Conservation (phyloP, 2,329 filamentous ascomycete species). For the Aspergillus puulaauensis region DNA sequence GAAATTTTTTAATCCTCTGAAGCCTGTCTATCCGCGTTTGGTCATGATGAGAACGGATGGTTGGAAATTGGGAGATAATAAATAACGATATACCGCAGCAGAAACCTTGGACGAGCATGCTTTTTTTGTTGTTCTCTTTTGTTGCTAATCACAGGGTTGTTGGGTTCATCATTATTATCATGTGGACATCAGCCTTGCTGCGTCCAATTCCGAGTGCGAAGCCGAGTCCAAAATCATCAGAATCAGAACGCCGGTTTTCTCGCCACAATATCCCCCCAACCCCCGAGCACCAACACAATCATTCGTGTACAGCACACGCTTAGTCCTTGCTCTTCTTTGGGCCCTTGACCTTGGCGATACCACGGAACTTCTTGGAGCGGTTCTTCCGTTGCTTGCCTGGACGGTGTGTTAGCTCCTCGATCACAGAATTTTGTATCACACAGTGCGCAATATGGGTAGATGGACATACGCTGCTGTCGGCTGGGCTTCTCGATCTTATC, state of each 20-base stretch:
- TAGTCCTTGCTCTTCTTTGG: constrained; percentile 89
- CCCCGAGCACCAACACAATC: constrained; percentile 29
- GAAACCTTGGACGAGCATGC: constrained; percentile 9
- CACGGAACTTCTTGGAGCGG: constrained; percentile 96
- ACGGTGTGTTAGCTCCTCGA: constrained; percentile 11
- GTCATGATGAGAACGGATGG: background rate
- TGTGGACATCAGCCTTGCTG: constrained; percentile 7
- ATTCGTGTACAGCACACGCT: constrained; percentile 38
- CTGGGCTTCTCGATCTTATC: constrained; percentile 95
- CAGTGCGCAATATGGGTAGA: background rate
- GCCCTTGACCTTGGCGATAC: constrained; percentile 98
- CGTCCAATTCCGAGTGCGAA: constrained; percentile 8
- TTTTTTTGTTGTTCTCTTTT: constrained; percentile 10
- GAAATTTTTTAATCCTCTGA: constrained; percentile 4
- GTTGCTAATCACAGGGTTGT: constrained; percentile 12
- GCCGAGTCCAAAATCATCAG: constrained; percentile 5
- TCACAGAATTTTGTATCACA: background rate
- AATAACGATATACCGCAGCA: constrained; percentile 5
- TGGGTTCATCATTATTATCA: constrained; percentile 16
- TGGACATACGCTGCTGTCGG: constrained; percentile 95
- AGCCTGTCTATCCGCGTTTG: constrained; percentile 2
- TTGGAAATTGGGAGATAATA: background rate
- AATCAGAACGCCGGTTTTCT: constrained; percentile 3
- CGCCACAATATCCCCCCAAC: constrained; percentile 18
- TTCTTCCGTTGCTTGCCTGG: constrained; percentile 99